These are phyloP conservation scores for Plasmodium cynomolgi DNA, from an alignment of 169 alveolate species.

Conservation along the genomic window DNA sequence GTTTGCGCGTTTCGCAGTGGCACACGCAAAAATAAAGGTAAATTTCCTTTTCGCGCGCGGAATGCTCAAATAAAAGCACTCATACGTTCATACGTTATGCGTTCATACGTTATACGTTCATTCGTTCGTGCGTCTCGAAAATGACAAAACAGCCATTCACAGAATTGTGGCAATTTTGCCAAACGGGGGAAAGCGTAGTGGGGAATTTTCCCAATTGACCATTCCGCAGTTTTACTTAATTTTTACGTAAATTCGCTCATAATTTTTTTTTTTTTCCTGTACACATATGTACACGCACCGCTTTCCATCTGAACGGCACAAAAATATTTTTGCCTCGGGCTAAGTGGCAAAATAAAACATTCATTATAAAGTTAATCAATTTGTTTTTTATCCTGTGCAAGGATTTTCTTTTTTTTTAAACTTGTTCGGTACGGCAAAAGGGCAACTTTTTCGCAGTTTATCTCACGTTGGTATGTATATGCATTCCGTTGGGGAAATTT, in stretches of 20 bases:
- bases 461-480: background rate
- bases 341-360: background rate
- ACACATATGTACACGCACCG: background rate
- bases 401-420: background rate
- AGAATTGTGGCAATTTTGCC: background rate
- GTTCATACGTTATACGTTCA: background rate
- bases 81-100: background rate
- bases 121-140: background rate
- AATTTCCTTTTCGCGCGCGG: background rate
- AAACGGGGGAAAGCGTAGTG: background rate
- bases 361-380: background rate
- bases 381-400: background rate
- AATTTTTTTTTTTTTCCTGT: background rate
- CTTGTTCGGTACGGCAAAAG: background rate
- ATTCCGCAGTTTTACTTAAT: background rate
- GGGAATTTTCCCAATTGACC: background rate
- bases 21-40: background rate
- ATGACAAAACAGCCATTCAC: background rate
- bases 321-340: background rate
- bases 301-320: background rate
- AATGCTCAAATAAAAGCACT: background rate
- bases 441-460: background rate
- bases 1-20: background rate
- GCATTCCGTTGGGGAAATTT: background rate
- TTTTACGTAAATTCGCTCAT: background rate